These are phyloP conservation scores for Colletotrichum coccodes DNA, from an alignment of 2,329 filamentous ascomycete genomes.

Conservation along the genomic window DNA sequence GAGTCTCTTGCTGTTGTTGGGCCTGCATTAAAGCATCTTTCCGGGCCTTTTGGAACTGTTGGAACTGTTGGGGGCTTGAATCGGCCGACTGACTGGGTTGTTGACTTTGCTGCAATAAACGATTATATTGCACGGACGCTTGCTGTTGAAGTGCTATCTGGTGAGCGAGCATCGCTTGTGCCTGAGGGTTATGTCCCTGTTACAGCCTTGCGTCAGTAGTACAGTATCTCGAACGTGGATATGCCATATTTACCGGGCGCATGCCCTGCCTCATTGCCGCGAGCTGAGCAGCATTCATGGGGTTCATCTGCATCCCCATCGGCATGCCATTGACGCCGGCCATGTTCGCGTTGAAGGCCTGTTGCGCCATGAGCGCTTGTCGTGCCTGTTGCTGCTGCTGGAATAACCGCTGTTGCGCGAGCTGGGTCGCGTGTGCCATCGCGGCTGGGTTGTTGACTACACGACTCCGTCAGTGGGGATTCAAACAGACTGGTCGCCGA, in stretches of 20 bases:
- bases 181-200: constrained; percentile 37
- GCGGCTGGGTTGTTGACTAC: constrained; percentile 49
- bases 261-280: constrained; percentile 60
- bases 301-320: constrained; percentile 61
- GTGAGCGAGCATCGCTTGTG: constrained; percentile 55
- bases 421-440: constrained; percentile 51
- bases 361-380: constrained; percentile 65
- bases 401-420: constrained; percentile 66
- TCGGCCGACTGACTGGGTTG: constrained; percentile 58
- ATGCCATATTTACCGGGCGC: constrained; percentile 50
- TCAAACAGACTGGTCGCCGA: neutral
- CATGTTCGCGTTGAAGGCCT: constrained; percentile 61
- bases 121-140: constrained; percentile 43
- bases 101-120: constrained; percentile 52
- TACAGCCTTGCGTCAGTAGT: neutral
- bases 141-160: constrained; percentile 58
- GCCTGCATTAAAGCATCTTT: constrained; percentile 48
- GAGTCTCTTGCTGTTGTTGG: constrained; percentile 51
- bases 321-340: constrained; percentile 56
- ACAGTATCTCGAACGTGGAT: neutral
- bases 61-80: constrained; percentile 60
- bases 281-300: constrained; percentile 62
- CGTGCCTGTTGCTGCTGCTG: constrained; percentile 64
- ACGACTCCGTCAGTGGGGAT: constrained; percentile 1
- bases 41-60: constrained; percentile 55